Percentiles rank a stretch among this genome's conserved stretches.
These are phyloP conservation scores for Begonia fuchsioides DNA, from an alignment of 306 rosid genomes.

Conservation along the genomic window DNA sequence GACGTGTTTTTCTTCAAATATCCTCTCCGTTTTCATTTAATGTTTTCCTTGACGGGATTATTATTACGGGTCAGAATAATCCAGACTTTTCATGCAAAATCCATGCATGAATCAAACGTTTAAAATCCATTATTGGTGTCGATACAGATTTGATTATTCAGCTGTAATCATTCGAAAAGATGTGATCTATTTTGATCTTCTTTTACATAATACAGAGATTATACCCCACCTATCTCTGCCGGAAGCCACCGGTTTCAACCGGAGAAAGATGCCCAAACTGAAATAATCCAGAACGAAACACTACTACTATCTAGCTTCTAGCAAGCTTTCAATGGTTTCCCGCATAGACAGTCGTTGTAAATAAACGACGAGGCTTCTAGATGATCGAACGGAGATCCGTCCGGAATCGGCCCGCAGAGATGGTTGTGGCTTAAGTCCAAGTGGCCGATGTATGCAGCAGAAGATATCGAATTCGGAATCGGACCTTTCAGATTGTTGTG, in stretches of 20 bases:
- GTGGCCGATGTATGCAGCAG: conserved; percentile 66
- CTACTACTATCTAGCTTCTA: not conserved
- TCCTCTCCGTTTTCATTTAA: too few relatives aligned
- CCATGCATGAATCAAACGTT: not conserved
- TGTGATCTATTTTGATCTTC: too few relatives aligned
- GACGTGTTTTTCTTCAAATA: too few relatives aligned
- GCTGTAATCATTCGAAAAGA: too few relatives aligned
- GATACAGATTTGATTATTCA: too few relatives aligned
- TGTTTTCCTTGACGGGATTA: too few relatives aligned
- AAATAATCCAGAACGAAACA: not conserved
- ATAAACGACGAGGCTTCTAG: conserved; percentile 72
- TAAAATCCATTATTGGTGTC: too few relatives aligned
- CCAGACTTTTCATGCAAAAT: too few relatives aligned
- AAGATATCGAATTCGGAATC: conserved; percentile 44
- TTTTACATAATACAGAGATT: conserved; percentile 2
- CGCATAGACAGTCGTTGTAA: conserved; percentile 77
- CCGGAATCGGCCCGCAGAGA: conserved; percentile 67
- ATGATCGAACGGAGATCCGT: conserved; percentile 78
- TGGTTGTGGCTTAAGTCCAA: conserved; percentile 91
- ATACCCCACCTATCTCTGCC: too few relatives aligned
- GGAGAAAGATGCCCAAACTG: not conserved
- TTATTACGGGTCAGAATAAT: too few relatives aligned
- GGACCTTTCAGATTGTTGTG: conserved; percentile 40
- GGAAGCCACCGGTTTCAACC: not conserved
- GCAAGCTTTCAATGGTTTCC: conserved; percentile 72